Conservation (phyloP, 176 grass and related monocot species). For the Aegilops sharonensis region DNA sequence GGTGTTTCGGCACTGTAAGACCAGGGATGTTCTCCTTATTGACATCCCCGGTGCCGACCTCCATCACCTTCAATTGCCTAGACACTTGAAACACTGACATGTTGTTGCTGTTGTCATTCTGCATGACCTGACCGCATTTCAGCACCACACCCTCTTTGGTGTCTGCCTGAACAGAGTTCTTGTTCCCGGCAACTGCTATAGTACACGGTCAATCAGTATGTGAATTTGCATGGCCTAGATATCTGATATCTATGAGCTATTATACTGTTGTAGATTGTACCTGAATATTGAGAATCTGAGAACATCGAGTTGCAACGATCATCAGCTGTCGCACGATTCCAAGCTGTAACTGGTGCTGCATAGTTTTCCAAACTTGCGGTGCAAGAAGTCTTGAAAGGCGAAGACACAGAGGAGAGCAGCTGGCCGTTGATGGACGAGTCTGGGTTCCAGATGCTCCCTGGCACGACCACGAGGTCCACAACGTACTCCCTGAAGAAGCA, state of each 20-base stretch:
- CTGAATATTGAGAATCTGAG: slow-evolving; percentile 36
- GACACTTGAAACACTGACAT: slow-evolving; percentile 31
- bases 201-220: neutral
- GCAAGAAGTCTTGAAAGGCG: slow-evolving; percentile 70
- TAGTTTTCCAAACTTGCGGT: slow-evolving; percentile 41
- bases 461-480: slow-evolving; percentile 69
- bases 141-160: slow-evolving; percentile 27
- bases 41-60: neutral
- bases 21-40: slow-evolving; percentile 28
- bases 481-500: slow-evolving; percentile 73
- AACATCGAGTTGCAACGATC: slow-evolving; percentile 35
- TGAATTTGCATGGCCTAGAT: neutral
- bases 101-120: slow-evolving; percentile 34
- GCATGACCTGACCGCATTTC: slow-evolving; percentile 21
- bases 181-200: neutral
- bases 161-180: slow-evolving; percentile 23
- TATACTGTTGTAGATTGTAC: slow-evolving; percentile 25
- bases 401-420: slow-evolving; percentile 63
- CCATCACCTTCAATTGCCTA: slow-evolving; percentile 30
- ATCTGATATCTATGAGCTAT: neutral
- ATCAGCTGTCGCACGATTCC: slow-evolving; percentile 30
- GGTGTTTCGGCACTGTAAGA: slow-evolving; percentile 19
- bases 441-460: slow-evolving; percentile 58
- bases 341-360: slow-evolving; percentile 15
- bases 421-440: slow-evolving; percentile 93